Evolutionary conservation across 495 filamentous ascomycete genomes (phyloP).

Genomic region (Penicillium manginii): DNA sequence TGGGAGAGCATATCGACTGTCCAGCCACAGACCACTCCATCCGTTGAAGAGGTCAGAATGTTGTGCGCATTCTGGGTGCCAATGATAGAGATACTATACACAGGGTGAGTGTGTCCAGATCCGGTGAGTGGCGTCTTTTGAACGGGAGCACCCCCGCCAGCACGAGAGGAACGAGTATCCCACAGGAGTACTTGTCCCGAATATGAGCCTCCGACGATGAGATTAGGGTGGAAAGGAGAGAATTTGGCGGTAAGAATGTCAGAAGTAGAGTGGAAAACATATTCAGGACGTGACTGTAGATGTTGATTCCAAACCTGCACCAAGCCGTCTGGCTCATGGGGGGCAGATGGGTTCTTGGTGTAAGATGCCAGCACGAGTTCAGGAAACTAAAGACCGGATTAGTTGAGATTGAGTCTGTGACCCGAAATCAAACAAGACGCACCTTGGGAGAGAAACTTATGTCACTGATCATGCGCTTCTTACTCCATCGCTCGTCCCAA

Average conservation of each 20-base stretch:
- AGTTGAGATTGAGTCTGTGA: constrained; percentile 11
- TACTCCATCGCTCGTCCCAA: constrained; percentile 93
- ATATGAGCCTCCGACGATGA: constrained; percentile 94
- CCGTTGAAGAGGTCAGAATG: constrained; percentile 93
- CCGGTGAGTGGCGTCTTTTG: constrained; percentile 96
- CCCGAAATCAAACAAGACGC: constrained; percentile 11
- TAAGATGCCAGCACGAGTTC: constrained; percentile 93
- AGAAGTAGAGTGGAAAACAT: constrained; percentile 93
- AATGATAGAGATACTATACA: constrained; percentile 93
- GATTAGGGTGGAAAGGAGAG: constrained; percentile 94
- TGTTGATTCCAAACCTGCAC: constrained; percentile 98
- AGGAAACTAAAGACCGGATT: constrained; percentile 60
- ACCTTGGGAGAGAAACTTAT: constrained; percentile 92
- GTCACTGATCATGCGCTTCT: constrained; percentile 93
- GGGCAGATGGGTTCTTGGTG: constrained; percentile 93
- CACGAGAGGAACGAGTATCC: constrained; percentile 76
- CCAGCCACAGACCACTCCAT: constrained; percentile 96
- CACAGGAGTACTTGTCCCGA: constrained; percentile 97
- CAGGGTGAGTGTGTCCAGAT: constrained; percentile 88
- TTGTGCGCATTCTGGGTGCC: constrained; percentile 99
- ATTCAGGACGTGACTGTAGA: constrained; percentile 90
- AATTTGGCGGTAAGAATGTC: constrained; percentile 96
- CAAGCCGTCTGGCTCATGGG: constrained; percentile 92
- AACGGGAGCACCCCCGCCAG: constrained; percentile 79
- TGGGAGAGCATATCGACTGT: constrained; percentile 95